phyloP scores from a whole-genome alignment of 768 basidiomycete genomes.

The Sistotremastrum suecicum region DNA sequence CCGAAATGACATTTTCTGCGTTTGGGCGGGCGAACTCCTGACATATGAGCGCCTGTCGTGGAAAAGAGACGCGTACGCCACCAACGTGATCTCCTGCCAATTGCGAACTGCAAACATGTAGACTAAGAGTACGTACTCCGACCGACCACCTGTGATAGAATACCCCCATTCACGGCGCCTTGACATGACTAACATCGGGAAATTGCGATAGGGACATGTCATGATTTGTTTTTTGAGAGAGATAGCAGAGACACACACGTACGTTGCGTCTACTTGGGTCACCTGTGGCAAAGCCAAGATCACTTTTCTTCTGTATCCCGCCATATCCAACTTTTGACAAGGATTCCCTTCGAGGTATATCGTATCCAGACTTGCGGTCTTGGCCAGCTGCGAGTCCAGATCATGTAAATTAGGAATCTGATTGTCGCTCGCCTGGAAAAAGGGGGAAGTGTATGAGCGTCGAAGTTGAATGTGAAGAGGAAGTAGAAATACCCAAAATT shows the following conservation, averaged over 20 bases:
- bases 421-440: conserved; percentile 74
- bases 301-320: conserved; percentile 76
- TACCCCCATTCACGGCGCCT: too few relatives aligned
- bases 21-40: too few relatives aligned
- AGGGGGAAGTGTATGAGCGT: not conserved
- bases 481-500: conserved; percentile 64
- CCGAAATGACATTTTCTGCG: too few relatives aligned
- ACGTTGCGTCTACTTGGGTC: conserved; percentile 94
- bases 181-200: too few relatives aligned
- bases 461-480: not conserved
- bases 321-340: conserved; percentile 65
- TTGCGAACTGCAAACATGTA: too few relatives aligned
- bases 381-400: conserved; percentile 50
- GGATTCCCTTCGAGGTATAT: conserved; percentile 95
- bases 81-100: too few relatives aligned
- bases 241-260: conserved; percentile 19
- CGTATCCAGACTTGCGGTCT: conserved; percentile 56
- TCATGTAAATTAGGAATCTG: conserved; percentile 55
- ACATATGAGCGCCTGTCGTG: too few relatives aligned
- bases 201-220: too few relatives aligned
- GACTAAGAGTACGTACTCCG: too few relatives aligned
- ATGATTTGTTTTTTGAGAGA: too few relatives aligned
- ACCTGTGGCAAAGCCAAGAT: conserved; percentile 80
- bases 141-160: too few relatives aligned
- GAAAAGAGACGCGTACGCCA: too few relatives aligned